phyloP scores from a whole-genome alignment of 805 yeast species.

The Teunomyces panamensis region DNA sequence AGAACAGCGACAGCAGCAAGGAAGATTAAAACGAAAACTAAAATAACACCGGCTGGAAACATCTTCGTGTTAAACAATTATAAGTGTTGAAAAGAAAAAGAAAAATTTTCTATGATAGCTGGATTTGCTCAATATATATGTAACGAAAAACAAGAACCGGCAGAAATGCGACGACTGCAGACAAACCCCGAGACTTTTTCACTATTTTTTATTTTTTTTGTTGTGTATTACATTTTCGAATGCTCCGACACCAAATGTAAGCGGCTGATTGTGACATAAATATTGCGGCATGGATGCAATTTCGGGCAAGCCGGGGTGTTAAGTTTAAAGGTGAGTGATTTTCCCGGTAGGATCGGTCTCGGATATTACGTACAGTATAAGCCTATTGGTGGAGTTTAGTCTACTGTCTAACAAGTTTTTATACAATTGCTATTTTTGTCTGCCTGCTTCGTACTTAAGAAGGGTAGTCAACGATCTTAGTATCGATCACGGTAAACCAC shows the following conservation, averaged over 20 bases:
- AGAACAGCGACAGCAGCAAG: conserved; percentile 38
- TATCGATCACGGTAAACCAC: neutral
- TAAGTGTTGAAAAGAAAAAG: conserved; percentile 6
- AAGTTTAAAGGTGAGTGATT: neutral
- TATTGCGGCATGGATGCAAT: neutral
- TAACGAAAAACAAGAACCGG: conserved; percentile 4
- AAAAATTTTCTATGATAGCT: conserved; percentile 1
- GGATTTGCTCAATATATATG: conserved; percentile 9
- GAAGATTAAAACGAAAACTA: conserved; percentile 59
- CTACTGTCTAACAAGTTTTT: neutral
- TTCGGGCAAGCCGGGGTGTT: conserved; percentile 3
- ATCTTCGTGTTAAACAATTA: conserved; percentile 25
- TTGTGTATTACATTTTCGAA: neutral
- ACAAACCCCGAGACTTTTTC: neutral
- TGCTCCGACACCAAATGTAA: neutral
- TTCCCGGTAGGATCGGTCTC: neutral
- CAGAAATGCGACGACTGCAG: neutral
- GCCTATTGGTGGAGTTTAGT: conserved; percentile 1
- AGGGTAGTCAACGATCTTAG: neutral
- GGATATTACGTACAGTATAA: neutral
- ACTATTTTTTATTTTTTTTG: neutral
- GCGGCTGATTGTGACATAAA: conserved; percentile 1
- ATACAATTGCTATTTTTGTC: neutral
- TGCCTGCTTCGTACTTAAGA: neutral
- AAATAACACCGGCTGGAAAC: conserved; percentile 74